These are phyloP conservation scores for Talaromyces pinophilus DNA, from an alignment of 2,329 filamentous ascomycete species.

Conservation along the genomic window DNA sequence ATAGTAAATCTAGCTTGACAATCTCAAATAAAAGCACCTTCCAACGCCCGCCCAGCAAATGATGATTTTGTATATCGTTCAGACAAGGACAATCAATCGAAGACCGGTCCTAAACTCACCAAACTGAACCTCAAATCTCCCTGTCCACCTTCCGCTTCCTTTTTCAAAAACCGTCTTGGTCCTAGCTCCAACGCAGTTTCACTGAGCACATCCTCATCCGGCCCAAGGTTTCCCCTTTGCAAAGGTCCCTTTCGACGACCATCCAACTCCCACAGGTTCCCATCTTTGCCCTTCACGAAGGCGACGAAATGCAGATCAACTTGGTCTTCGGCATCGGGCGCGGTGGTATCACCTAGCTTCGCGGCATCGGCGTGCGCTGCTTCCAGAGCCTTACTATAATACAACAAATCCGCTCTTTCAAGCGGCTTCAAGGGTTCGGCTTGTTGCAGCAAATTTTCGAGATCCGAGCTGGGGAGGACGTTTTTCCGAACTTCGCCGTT, in stretches of 20 bases:
- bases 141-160: conserved; percentile 59
- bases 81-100: conserved; percentile 41
- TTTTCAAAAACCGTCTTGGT: conserved; percentile 60
- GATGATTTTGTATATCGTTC: neutral
- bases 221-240: conserved; percentile 61
- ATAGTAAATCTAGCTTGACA: conserved; percentile 24
- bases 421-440: conserved; percentile 69
- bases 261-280: conserved; percentile 78
- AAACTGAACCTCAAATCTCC: conserved; percentile 62
- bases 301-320: conserved; percentile 96
- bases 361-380: conserved; percentile 77
- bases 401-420: conserved; percentile 71
- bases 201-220: conserved; percentile 71
- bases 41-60: conserved; percentile 12
- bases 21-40: neutral
- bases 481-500: conserved; percentile 71
- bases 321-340: conserved; percentile 74
- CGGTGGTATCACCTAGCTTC: conserved; percentile 71
- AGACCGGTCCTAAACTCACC: conserved; percentile 59
- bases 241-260: conserved; percentile 72
- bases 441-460: conserved; percentile 61
- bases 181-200: conserved; percentile 73
- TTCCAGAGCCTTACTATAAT: conserved; percentile 74
- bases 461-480: conserved; percentile 54
- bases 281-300: conserved; percentile 76